Base-by-base conservation (phyloP, 345 rosid genomes). In the Tarenaya hassleriana region DNA sequence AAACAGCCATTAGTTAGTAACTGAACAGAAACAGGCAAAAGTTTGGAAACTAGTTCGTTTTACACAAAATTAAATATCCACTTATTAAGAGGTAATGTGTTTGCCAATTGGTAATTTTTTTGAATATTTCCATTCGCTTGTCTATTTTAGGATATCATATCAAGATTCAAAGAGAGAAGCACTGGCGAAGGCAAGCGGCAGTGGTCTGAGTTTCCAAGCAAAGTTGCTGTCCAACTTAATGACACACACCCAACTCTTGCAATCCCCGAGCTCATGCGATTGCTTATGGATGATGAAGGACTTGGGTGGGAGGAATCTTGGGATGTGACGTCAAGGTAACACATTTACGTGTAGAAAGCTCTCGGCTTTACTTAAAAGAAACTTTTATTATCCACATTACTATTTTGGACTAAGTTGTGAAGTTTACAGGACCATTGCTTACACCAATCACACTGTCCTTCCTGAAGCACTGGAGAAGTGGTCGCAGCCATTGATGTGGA, bases 291-390 rank as follows among this genome's bases (percentile, higher is more conserved):
- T 68, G 81, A 70, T 1, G 87, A 87, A 76, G 86, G 92, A 63
- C 81, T 91, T 53, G 95, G 98, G 34, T 91, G 98, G 98, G 98
- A 91, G 47, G 98, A 87, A 58, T 95, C 98, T 47, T 91, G 96
- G 98, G 88, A 84, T 70, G 79, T 91, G 44, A 87, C 86, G 19
- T 68, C 83, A 27, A 81, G 70, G 98, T 91, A 60, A 27, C 37
- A 45, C 33, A 16, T 47, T 33, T 55, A 13, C 54, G 50, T 15
- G 44, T 39, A 37, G 59, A 47, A n/a, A 12, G 41, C 15, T 17
- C 31, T 58, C 51, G 33, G 47, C 8, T 17, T 13, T 47, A 8
- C 35, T 7, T 48, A 19, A 59, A n/a, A n/a, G n/a, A n/a, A 16
- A 47, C 18, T 11, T 17, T 4, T 0, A 3, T 5, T 32, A 12